Evolutionary conservation across 345 rosid species (phyloP).

Genomic region (Heritiera littoralis): DNA sequence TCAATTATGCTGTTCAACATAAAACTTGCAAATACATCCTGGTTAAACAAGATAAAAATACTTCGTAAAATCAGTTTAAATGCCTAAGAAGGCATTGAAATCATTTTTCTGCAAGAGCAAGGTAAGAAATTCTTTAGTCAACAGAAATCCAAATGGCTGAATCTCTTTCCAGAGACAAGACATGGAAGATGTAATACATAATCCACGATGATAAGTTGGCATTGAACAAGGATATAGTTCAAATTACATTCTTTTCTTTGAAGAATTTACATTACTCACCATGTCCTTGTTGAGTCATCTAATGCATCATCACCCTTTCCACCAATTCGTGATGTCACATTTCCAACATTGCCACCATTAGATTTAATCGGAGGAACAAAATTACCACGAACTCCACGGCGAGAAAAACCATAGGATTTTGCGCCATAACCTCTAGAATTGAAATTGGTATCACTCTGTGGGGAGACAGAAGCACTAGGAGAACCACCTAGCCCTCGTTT

Average conservation of each 20-base stretch:
- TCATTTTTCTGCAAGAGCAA: background rate
- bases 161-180: conserved; percentile 10
- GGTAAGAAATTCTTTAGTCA: background rate
- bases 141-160: conserved; percentile 7
- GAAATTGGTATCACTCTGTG: conserved; percentile 53
- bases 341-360: conserved; percentile 64
- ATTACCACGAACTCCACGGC: conserved; percentile 78
- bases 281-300: conserved; percentile 82
- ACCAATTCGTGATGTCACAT: conserved; percentile 56
- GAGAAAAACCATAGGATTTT: conserved; percentile 58
- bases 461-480: conserved; percentile 58
- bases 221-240: background rate
- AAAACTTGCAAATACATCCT: background rate
- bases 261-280: conserved; percentile 47
- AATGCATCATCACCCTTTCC: conserved; percentile 81
- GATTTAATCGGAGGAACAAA: conserved; percentile 89
- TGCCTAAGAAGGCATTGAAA: background rate
- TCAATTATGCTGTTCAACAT: background rate
- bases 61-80: background rate
- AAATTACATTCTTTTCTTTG: conserved; percentile 1
- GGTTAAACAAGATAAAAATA: conserved; percentile 27
- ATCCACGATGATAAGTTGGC: background rate
- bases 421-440: conserved; percentile 56
- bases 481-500: conserved; percentile 66
- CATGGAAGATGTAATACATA: background rate